These are phyloP conservation scores for Coccinonectria pachysandricola DNA, from an alignment of 2,329 filamentous ascomycete species.

Conservation along the genomic window DNA sequence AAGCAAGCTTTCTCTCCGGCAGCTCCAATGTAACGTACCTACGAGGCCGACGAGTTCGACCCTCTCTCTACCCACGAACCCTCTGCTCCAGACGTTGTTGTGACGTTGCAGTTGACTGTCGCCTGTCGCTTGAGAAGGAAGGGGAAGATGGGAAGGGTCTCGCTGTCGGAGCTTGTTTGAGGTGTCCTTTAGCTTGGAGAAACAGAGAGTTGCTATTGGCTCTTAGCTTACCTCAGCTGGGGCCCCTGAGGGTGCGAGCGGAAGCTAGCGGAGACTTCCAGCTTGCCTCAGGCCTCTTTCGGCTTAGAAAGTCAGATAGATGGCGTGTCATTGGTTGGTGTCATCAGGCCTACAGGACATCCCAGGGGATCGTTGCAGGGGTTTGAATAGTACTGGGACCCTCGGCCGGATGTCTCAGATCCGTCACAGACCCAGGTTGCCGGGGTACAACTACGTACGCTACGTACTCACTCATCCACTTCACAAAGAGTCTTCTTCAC, in stretches of 20 bases:
- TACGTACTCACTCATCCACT: too few species aligned
- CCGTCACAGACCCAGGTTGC: constrained; percentile 28
- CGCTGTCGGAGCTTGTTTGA: constrained; percentile 15
- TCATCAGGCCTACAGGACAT: constrained; percentile 1
- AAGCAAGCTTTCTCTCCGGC: too few species aligned
- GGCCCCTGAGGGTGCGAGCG: constrained; percentile 9
- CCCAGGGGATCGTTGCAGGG: constrained; percentile 10
- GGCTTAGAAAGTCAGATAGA: constrained; percentile 9
- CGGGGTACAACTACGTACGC: too few species aligned
- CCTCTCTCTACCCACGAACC: too few species aligned
- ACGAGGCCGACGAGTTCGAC: too few species aligned
- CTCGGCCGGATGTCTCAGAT: constrained; percentile 29
- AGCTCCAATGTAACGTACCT: too few species aligned
- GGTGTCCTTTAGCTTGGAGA: constrained; percentile 13
- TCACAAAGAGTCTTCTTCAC: too few species aligned
- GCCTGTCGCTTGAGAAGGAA: constrained; percentile 5
- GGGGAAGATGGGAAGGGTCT: constrained; percentile 4
- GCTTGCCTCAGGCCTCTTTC: constrained; percentile 13
- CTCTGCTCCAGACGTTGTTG: too few species aligned
- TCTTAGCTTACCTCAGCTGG: constrained; percentile 5
- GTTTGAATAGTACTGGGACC: too few species aligned
- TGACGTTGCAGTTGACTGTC: constrained; percentile 6
- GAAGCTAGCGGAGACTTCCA: constrained; percentile 12
- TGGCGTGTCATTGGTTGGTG: constrained; percentile 9
- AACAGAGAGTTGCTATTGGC: constrained; percentile 14